Conservation (phyloP, 768 basidiomycete species). For the Lactifluus piperatus region DNA sequence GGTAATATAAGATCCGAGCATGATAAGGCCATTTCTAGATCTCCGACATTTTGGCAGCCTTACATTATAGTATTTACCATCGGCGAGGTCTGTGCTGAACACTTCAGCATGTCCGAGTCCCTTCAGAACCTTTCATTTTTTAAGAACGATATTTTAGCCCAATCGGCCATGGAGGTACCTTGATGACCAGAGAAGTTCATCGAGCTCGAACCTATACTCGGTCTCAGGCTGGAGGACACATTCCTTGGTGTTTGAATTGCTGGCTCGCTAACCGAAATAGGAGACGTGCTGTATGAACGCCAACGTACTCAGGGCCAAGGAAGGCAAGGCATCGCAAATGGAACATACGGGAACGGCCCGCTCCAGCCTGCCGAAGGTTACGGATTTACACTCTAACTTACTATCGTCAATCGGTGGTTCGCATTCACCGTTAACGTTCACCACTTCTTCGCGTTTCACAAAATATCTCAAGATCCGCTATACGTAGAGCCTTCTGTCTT, state of each 20-base stretch:
- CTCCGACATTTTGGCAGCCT: too few species aligned
- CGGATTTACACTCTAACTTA: too few species aligned
- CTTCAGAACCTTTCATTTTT: slow-evolving; percentile 45
- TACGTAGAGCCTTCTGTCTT: too few species aligned
- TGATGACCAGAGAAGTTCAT: slow-evolving; percentile 67
- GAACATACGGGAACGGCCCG: too few species aligned
- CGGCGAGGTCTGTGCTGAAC: slow-evolving; percentile 81
- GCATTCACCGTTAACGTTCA: too few species aligned
- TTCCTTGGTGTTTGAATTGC: slow-evolving; percentile 32
- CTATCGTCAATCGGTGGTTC: too few species aligned
- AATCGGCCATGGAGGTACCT: slow-evolving; percentile 36
- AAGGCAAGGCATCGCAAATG: too few species aligned
- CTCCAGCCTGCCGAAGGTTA: too few species aligned
- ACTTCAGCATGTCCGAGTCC: slow-evolving; percentile 86
- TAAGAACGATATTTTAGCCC: background rate
- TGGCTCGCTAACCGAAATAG: background rate
- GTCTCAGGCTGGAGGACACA: slow-evolving; percentile 69
- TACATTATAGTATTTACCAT: slow-evolving; percentile 76
- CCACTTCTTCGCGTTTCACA: too few species aligned
- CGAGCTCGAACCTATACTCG: slow-evolving; percentile 91
- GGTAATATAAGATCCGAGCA: too few species aligned
- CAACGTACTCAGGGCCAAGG: background rate
- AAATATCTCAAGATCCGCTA: too few species aligned
- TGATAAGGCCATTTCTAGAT: too few species aligned
- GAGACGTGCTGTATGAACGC: background rate